Percentiles rank a stretch among this genome's conserved stretches.
Evolutionary conservation across 176 grass and related monocot species (phyloP).

Genomic region (Chloris gayana): DNA sequence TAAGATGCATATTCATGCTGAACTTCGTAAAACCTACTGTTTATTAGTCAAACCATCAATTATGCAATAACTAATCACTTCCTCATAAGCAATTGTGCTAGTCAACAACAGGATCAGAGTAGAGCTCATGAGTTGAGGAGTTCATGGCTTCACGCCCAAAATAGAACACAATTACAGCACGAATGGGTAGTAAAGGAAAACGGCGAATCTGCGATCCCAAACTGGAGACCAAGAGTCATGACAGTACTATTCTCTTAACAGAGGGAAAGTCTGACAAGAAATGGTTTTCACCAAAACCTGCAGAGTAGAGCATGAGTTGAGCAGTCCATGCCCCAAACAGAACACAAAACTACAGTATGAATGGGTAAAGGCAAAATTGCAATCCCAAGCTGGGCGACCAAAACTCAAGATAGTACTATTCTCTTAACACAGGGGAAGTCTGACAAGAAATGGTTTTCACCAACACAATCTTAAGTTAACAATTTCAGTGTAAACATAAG

Average conservation of each 20-base stretch:
- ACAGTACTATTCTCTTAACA: constrained; percentile 24
- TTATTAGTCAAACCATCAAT: too few relatives aligned
- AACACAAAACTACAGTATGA: not conserved
- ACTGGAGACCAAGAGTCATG: constrained; percentile 5
- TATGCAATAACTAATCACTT: not conserved
- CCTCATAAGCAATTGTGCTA: not conserved
- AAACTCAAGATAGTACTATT: constrained; percentile 31
- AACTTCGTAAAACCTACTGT: too few relatives aligned
- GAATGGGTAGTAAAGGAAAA: too few relatives aligned
- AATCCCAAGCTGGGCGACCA: not conserved
- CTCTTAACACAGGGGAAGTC: constrained; percentile 25
- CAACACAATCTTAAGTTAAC: constrained; percentile 42
- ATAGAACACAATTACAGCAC: not conserved
- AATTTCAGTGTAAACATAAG: constrained; percentile 46
- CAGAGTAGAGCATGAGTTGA: not conserved
- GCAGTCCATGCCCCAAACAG: not conserved
- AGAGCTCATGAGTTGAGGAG: not conserved
- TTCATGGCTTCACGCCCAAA: not conserved
- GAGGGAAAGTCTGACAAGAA: constrained; percentile 22
- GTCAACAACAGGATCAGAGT: not conserved
- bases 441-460: constrained; percentile 30
- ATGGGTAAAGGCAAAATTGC: not conserved
- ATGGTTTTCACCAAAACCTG: constrained; percentile 40
- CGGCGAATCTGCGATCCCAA: not conserved
- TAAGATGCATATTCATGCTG: too few relatives aligned